Conservation (phyloP, 2,329 filamentous ascomycete genomes). For the Lojkania enalia region DNA sequence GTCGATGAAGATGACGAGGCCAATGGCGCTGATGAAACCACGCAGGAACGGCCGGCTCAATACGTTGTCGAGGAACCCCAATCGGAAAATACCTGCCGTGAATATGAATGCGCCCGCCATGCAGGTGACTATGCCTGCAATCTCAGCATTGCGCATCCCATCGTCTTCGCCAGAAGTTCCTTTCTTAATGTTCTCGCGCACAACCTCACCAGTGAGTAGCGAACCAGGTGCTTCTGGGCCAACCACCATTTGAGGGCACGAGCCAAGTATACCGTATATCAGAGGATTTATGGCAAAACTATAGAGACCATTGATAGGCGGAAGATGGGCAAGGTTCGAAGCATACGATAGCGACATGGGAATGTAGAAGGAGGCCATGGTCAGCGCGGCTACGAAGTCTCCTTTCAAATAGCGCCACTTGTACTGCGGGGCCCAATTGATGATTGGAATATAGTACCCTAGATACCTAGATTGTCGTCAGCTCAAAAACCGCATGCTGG, state of each 20-base stretch:
- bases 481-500: slow-evolving; percentile 2
- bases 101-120: slow-evolving; percentile 87
- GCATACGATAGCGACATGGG: slow-evolving; percentile 95
- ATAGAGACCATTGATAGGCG: slow-evolving; percentile 92
- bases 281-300: slow-evolving; percentile 91
- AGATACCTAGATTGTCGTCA: slow-evolving; percentile 68
- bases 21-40: slow-evolving; percentile 96
- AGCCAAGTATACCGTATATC: slow-evolving; percentile 87
- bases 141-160: slow-evolving; percentile 73
- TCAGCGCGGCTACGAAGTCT: slow-evolving; percentile 84
- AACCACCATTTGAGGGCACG: slow-evolving; percentile 89
- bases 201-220: slow-evolving; percentile 82
- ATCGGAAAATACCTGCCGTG: slow-evolving; percentile 78
- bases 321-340: slow-evolving; percentile 87
- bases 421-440: slow-evolving; percentile 91
- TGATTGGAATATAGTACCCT: slow-evolving; percentile 87
- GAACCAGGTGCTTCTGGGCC: slow-evolving; percentile 94
- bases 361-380: slow-evolving; percentile 98
- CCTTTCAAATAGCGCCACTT: slow-evolving; percentile 78
- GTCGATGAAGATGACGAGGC: slow-evolving; percentile 93
- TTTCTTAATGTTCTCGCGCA: slow-evolving; percentile 73
- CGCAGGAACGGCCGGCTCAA: slow-evolving; percentile 88
- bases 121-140: slow-evolving; percentile 85
- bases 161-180: slow-evolving; percentile 68
- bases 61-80: slow-evolving; percentile 94